Percentiles rank a stretch among this genome's conserved stretches.
phyloP scores from a whole-genome alignment of 2,329 filamentous ascomycete species.

The Helicocarpus griseus region DNA sequence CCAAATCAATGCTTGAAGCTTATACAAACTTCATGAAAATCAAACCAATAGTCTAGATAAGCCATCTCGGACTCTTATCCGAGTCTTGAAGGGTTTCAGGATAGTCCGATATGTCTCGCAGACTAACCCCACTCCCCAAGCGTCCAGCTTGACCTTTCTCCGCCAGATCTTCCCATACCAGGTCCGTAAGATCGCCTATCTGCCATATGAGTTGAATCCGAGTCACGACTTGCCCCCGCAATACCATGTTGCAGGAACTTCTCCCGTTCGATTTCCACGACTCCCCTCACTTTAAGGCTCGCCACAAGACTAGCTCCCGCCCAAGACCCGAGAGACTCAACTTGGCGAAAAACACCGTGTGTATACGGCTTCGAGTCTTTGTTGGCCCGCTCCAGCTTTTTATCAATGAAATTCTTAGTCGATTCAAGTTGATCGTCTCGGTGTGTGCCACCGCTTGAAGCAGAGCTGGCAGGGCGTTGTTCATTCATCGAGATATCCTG shows the following conservation, averaged over 20 bases:
- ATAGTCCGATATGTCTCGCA: neutral
- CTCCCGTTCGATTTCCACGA: constrained; percentile 56
- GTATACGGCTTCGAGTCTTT: constrained; percentile 26
- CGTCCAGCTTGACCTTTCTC: constrained; percentile 41
- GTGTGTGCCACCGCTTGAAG: constrained; percentile 11
- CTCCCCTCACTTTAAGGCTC: constrained; percentile 49
- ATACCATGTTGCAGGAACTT: constrained; percentile 47
- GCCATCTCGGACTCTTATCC: neutral
- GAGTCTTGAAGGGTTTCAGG: neutral
- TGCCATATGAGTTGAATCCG: constrained; percentile 25
- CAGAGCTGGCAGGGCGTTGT: constrained; percentile 13
- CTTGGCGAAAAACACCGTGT: constrained; percentile 35
- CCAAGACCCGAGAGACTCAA: constrained; percentile 55
- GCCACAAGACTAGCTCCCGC: constrained; percentile 53
- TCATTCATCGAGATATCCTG: constrained; percentile 23
- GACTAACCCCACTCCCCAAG: constrained; percentile 34
- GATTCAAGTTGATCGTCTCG: constrained; percentile 17
- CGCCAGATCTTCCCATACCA: constrained; percentile 21
- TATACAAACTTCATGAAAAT: neutral
- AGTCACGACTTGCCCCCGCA: constrained; percentile 36
- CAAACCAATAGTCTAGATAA: neutral
- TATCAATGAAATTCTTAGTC: constrained; percentile 40
- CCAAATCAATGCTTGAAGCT: neutral
- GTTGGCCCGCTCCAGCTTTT: constrained; percentile 28
- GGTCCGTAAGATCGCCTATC: constrained; percentile 29